Base-by-base conservation (phyloP, 1,284 basidiomycete species). In the Marasmius oreades region DNA sequence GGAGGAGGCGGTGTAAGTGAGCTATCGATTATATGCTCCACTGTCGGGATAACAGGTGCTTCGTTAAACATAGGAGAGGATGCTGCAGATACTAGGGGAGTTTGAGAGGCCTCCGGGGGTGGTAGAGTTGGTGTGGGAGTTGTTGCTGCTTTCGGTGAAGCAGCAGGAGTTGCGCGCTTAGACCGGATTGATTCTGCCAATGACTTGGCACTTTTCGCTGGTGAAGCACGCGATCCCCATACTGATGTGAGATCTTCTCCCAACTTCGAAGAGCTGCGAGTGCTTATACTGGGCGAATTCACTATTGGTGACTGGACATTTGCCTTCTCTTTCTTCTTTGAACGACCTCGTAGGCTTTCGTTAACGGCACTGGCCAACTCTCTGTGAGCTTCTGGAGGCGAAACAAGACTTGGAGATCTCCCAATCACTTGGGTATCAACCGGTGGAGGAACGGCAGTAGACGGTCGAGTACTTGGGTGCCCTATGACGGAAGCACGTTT, bases 211-310 rank as follows among this genome's bases (percentile, higher is more conserved):
- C 57, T 24, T 56, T 57, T 39, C 18, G 52, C 20, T 31, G 52
- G 23, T 4, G 52, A 33, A n/a, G 52, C 47, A 31, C 26, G 10
- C 16, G 52, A 6, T 4, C 61, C 62, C 62, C 62, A 63, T 12
- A 63, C 59, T 10, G 62, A 59, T 20, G 55, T 34, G 42, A 63
- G 57, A 14, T 57, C 56, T n/a, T 63, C 62, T 16, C 55, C 62
- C 22, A 63, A 58, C 43, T 31, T 51, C 44, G 62, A 59, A 18
- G 62, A 63, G n/a, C 57, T 22, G 39, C 37, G 42, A 55, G 59
- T 45, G 52, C 59, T 51, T 58, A 53, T 22, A 52, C 56, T 23
- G 42, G 55, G 31, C 5, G 28, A 14, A 36, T 58, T 39, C 16
- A 24, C 55, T 37, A 34, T 51, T 28, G 55, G 58, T 31, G 53